A percentile compares a stretch with the other conserved stretches of the same genome.
phyloP scores from a whole-genome alignment of 2,329 filamentous ascomycete species.

The Diaporthe vaccinii region DNA sequence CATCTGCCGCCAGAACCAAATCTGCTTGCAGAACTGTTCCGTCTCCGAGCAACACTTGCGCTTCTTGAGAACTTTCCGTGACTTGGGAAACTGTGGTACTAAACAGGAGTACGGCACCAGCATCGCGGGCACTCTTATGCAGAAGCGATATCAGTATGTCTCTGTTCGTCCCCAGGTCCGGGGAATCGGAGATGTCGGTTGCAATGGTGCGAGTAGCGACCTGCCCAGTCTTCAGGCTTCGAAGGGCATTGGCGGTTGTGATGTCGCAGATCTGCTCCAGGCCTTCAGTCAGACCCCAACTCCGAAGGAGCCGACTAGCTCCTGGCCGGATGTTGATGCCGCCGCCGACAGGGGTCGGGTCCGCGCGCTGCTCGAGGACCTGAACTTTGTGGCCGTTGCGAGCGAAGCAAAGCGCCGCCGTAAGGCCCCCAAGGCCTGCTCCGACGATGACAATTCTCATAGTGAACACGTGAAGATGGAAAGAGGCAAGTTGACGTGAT shows the following conservation, averaged over 20 bases:
- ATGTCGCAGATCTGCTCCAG: constrained; percentile 34
- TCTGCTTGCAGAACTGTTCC: constrained; percentile 56
- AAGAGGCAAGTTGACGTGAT: not conserved
- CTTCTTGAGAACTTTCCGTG: not conserved
- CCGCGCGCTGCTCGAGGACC: constrained; percentile 43
- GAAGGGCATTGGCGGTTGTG: constrained; percentile 39
- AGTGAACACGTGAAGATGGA: not conserved
- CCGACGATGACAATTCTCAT: constrained; percentile 45
- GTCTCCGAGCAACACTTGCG: constrained; percentile 17
- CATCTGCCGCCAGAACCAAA: constrained; percentile 59
- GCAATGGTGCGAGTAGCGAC: constrained; percentile 38
- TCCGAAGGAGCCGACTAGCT: constrained; percentile 41
- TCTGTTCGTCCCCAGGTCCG: constrained; percentile 43
- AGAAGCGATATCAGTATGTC: constrained; percentile 41
- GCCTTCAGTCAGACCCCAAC: constrained; percentile 40
- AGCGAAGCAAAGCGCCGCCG: constrained; percentile 42
- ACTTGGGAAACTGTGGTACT: not conserved
- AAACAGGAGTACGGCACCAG: constrained; percentile 23
- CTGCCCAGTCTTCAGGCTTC: constrained; percentile 40
- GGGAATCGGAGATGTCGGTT: constrained; percentile 38
- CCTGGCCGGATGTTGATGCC: constrained; percentile 43
- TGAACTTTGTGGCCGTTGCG: constrained; percentile 40
- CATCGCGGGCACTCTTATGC: constrained; percentile 21
- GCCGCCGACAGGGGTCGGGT: constrained; percentile 41
- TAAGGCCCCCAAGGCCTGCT: constrained; percentile 44